Evolutionary conservation across 192 early-diverging fungal genomes (phyloP).

Genomic region (Coemansia sp.): DNA sequence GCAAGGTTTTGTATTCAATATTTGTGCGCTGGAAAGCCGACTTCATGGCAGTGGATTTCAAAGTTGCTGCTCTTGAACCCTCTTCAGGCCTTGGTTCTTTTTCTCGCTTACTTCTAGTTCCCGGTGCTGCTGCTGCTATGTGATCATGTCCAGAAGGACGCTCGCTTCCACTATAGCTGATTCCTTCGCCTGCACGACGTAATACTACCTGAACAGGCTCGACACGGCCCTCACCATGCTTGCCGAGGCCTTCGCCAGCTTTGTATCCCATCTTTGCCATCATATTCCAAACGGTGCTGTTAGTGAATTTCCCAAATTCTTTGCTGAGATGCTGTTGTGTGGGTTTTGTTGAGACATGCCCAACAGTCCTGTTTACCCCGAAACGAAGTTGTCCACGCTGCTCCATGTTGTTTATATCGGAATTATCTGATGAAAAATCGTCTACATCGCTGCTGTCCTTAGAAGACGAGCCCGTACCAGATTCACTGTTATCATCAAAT

Average conservation of each 20-base stretch:
- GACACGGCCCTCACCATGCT: slow-evolving; percentile 80
- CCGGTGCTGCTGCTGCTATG: not conserved
- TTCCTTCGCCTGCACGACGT: slow-evolving; percentile 77
- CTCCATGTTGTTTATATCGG: not conserved
- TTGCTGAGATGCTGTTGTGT: slow-evolving; percentile 20
- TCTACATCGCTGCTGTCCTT: slow-evolving; percentile 12
- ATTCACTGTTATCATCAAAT: not conserved
- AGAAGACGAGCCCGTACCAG: not conserved
- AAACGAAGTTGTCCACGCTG: not conserved
- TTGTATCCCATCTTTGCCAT: slow-evolving; percentile 91
- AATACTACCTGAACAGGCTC: slow-evolving; percentile 89
- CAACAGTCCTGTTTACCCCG: not conserved
- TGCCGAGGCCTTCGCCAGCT: slow-evolving; percentile 87
- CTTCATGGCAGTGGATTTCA: not conserved
- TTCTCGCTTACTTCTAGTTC: not conserved
- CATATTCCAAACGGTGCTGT: slow-evolving; percentile 74
- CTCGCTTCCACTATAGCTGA: slow-evolving; percentile 81
- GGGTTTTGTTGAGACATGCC: not conserved
- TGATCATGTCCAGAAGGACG: slow-evolving; percentile 33
- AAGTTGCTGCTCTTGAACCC: not conserved
- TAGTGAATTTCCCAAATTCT: slow-evolving; percentile 87
- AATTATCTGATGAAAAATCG: not conserved
- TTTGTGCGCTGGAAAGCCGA: not conserved
- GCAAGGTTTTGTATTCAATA: slow-evolving; percentile 35
- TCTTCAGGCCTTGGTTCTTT: not conserved